These are phyloP conservation scores for Komagataella pastoris DNA, from an alignment of 805 yeast genomes.

Conservation along the genomic window DNA sequence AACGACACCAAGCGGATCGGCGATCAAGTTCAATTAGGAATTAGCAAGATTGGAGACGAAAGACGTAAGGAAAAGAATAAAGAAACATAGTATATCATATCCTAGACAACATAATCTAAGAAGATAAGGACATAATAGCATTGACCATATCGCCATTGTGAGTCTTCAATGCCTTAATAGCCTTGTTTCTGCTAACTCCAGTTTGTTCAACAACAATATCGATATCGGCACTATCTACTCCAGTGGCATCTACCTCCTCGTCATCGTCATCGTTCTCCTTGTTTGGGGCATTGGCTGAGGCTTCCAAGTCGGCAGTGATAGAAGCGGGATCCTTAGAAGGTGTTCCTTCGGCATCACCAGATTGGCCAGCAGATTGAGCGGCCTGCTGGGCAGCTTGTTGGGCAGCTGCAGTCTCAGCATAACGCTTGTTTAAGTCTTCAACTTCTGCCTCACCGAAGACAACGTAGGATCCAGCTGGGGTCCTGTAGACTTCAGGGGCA, in stretches of 20 bases:
- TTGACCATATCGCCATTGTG: constrained; percentile 93
- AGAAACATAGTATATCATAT: background rate
- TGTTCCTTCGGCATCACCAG: constrained; percentile 12
- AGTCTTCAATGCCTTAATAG: constrained; percentile 78
- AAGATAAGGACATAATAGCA: constrained; percentile 72
- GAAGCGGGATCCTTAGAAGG: constrained; percentile 59
- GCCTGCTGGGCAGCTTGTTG: constrained; percentile 48
- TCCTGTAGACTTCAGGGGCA: constrained; percentile 88
- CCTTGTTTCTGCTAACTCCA: constrained; percentile 77
- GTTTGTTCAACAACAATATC: constrained; percentile 86
- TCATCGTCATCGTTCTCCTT: constrained; percentile 33
- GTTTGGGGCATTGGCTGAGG: constrained; percentile 25
- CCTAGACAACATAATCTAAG: constrained; percentile 4
- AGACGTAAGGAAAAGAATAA: background rate
- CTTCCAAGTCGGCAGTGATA: constrained; percentile 72
- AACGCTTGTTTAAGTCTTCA: constrained; percentile 83
- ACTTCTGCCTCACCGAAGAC: constrained; percentile 97
- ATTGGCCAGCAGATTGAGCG: constrained; percentile 10
- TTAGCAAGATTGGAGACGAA: background rate
- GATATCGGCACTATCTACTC: constrained; percentile 71
- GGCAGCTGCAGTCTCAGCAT: constrained; percentile 73
- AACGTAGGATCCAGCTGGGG: constrained; percentile 86
- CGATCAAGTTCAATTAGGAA: background rate
- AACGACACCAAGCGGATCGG: background rate
- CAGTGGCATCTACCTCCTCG: constrained; percentile 75